Evolutionary conservation across 306 rosid genomes (phyloP).

Genomic region (Vigna reflexopilosa): DNA sequence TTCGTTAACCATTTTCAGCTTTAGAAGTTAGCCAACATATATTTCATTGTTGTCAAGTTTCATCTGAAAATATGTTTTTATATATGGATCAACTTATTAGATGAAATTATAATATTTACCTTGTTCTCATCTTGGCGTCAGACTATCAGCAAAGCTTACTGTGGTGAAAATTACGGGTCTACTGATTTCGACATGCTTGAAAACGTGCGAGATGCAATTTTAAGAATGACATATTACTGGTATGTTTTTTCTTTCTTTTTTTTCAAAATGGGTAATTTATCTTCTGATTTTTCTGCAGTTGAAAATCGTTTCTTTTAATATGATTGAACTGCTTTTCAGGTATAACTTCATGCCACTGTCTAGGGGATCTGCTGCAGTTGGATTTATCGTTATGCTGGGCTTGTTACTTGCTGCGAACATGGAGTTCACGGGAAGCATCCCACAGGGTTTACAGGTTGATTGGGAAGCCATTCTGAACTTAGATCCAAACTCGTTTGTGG

Average conservation of each 20-base stretch:
- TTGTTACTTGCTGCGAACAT: constrained; percentile 93
- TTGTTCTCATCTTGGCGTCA: constrained; percentile 42
- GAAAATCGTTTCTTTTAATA: constrained; percentile 35
- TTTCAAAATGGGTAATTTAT: constrained; percentile 29
- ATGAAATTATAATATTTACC: constrained; percentile 36
- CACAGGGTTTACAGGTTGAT: constrained; percentile 85
- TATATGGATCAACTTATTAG: constrained; percentile 15
- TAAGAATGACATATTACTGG: constrained; percentile 99
- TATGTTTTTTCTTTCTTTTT: constrained; percentile 40
- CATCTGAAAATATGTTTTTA: constrained; percentile 14
- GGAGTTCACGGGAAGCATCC: constrained; percentile 90
- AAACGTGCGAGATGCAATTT: constrained; percentile 89
- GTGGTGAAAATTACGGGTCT: constrained; percentile 91
- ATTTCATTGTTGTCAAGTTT: constrained; percentile 30
- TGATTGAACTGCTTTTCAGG: constrained; percentile 58
- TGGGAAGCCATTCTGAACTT: constrained; percentile 89
- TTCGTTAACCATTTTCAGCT: constrained; percentile 23
- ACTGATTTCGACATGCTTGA: constrained; percentile 74
- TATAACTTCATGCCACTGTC: constrained; percentile 98
- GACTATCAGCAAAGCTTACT: constrained; percentile 85
- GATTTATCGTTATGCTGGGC: constrained; percentile 86
- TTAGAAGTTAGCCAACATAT: constrained; percentile 25
- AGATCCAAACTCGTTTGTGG: constrained; percentile 74
- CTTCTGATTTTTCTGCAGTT: constrained; percentile 23
- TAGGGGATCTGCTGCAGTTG: constrained; percentile 92